These are phyloP conservation scores for Vigna hirtella DNA, from an alignment of 306 rosid species.

Conservation along the genomic window DNA sequence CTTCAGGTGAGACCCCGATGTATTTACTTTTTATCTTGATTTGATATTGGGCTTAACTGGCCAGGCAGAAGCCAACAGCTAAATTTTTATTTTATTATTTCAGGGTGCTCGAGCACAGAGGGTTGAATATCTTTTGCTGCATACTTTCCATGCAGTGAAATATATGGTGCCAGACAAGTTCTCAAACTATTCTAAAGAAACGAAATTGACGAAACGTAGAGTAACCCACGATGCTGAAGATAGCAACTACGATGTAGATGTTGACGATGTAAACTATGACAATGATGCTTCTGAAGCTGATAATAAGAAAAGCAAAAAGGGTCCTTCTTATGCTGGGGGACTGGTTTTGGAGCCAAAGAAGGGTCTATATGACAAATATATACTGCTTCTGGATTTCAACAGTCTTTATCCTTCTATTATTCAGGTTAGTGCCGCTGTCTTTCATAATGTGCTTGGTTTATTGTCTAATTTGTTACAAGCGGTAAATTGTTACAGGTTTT, in stretches of 20 bases:
- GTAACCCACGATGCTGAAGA: slow-evolving; percentile 57
- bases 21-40: slow-evolving; percentile 38
- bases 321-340: slow-evolving; percentile 92
- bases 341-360: slow-evolving; percentile 96
- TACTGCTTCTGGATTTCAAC: slow-evolving; percentile 93
- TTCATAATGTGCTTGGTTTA: slow-evolving; percentile 33
- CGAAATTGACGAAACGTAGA: slow-evolving; percentile 66
- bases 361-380: slow-evolving; percentile 95
- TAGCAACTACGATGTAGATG: slow-evolving; percentile 60
- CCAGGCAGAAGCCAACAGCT: slow-evolving; percentile 35
- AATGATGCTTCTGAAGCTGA: slow-evolving; percentile 60
- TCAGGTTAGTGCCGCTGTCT: slow-evolving; percentile 63
- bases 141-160: slow-evolving; percentile 91
- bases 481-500: slow-evolving; percentile 32
- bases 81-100: slow-evolving; percentile 29
- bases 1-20: slow-evolving; percentile 74
- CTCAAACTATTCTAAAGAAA: slow-evolving; percentile 62
- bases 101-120: slow-evolving; percentile 99
- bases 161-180: slow-evolving; percentile 90
- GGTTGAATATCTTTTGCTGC: slow-evolving; percentile 94
- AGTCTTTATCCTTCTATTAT: slow-evolving; percentile 98
- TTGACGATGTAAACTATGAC: slow-evolving; percentile 56
- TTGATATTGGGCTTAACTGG: slow-evolving; percentile 24
- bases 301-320: slow-evolving; percentile 79
- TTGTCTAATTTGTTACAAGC: slow-evolving; percentile 3